Evolutionary conservation across 768 basidiomycete genomes (phyloP).

Genomic region (Lentinus brumalis): DNA sequence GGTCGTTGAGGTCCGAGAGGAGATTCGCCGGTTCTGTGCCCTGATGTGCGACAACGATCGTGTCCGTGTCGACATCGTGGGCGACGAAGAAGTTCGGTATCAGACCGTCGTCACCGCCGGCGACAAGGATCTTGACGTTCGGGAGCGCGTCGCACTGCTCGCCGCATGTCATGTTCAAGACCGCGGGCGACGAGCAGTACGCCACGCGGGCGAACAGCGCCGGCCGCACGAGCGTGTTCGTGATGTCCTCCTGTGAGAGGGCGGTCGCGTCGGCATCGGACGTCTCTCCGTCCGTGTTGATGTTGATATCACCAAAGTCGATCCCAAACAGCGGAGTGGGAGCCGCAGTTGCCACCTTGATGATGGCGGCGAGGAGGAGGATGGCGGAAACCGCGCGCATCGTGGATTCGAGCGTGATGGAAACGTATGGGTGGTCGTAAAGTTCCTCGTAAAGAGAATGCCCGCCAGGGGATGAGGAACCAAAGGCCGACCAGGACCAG

Average conservation of each 20-base stretch:
- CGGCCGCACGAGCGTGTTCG: slow-evolving; percentile 28
- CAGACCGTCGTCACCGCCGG: slow-evolving; percentile 29
- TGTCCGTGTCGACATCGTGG: slow-evolving; percentile 34
- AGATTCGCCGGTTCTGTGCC: slow-evolving; percentile 40
- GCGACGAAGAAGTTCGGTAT: slow-evolving; percentile 41
- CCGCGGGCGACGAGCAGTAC: slow-evolving; percentile 38
- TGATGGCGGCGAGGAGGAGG: neutral
- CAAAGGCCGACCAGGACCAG: slow-evolving; percentile 9
- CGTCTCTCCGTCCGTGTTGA: neutral
- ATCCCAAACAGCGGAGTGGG: slow-evolving; percentile 18
- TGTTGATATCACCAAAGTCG: slow-evolving; percentile 6
- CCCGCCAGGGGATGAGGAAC: slow-evolving; percentile 5
- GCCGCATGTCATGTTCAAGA: slow-evolving; percentile 40
- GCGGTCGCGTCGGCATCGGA: neutral
- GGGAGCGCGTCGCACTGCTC: slow-evolving; percentile 34
- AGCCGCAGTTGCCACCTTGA: slow-evolving; percentile 1
- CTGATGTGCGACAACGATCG: slow-evolving; percentile 44
- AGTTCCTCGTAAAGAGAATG: neutral
- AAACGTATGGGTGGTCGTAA: neutral
- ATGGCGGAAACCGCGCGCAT: slow-evolving; percentile 2
- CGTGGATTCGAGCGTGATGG: neutral
- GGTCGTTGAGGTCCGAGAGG: slow-evolving; percentile 40
- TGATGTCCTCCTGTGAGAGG: slow-evolving; percentile 15
- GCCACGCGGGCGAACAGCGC: slow-evolving; percentile 40
- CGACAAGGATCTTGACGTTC: slow-evolving; percentile 1